phyloP scores from a whole-genome alignment of 1,139 yeast species.

The Kluyveromyces sp. region DNA sequence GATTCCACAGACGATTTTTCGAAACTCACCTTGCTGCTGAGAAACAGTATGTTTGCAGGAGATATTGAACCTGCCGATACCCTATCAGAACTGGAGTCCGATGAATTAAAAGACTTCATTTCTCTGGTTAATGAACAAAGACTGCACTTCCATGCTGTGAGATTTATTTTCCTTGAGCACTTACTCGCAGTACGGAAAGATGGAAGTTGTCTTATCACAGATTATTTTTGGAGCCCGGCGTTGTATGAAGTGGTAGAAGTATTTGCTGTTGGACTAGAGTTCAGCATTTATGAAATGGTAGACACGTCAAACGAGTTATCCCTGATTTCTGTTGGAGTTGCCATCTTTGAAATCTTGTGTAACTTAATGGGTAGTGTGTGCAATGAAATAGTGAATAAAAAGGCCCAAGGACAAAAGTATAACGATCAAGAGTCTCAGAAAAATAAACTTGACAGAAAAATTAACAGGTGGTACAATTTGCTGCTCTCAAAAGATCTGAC shows the following conservation, averaged over 20 bases:
- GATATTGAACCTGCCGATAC: constrained; percentile 13
- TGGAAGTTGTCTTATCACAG: constrained; percentile 30
- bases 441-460: constrained; percentile 29
- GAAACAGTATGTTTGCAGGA: constrained; percentile 24
- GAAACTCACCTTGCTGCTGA: constrained; percentile 26
- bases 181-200: constrained; percentile 31
- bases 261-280: constrained; percentile 34
- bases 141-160: constrained; percentile 43
- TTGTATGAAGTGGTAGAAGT: constrained; percentile 28
- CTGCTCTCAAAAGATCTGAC: constrained; percentile 19
- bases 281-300: constrained; percentile 19
- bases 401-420: constrained; percentile 25
- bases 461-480: constrained; percentile 36
- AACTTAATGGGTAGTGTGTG: constrained; percentile 35
- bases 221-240: constrained; percentile 28
- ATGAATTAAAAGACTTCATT: constrained; percentile 33
- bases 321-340: constrained; percentile 24
- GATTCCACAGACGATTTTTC: constrained; percentile 16
- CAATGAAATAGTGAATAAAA: constrained; percentile 23
- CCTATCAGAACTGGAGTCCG: constrained; percentile 19
- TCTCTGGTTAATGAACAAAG: constrained; percentile 29
- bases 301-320: constrained; percentile 7
- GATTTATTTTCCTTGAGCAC: constrained; percentile 39
- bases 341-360: constrained; percentile 51
- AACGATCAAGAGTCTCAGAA: constrained; percentile 26